Conservation (phyloP, 768 basidiomycete genomes). For the Serendipita indica region DNA sequence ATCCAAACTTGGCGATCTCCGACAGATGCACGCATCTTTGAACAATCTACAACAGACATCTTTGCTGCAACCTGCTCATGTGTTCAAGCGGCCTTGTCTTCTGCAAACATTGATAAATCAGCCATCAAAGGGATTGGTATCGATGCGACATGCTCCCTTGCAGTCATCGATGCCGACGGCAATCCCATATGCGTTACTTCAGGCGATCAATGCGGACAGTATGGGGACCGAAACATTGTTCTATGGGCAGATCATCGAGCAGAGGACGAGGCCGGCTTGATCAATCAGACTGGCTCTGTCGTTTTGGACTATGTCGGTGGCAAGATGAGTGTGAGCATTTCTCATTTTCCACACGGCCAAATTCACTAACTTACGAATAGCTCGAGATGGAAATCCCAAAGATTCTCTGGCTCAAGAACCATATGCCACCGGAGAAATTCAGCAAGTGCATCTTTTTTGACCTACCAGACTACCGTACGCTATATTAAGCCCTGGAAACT, state of each 20-base stretch:
- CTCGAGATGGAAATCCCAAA: conserved; percentile 99
- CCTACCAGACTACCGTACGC: conserved; percentile 66
- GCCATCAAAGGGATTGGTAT: conserved; percentile 80
- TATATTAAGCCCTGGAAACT: background rate
- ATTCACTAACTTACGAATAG: conserved; percentile 27
- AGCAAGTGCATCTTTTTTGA: conserved; percentile 70
- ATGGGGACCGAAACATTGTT: conserved; percentile 71
- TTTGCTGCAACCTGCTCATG: conserved; percentile 56
- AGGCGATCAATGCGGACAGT: conserved; percentile 41
- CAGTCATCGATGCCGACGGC: conserved; percentile 57
- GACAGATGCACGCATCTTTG: conserved; percentile 81
- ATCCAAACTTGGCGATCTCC: conserved; percentile 80
- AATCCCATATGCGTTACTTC: conserved; percentile 60
- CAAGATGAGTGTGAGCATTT: conserved; percentile 74
- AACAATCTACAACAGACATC: conserved; percentile 85
- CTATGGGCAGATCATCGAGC: conserved; percentile 98
- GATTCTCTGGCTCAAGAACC: conserved; percentile 86
- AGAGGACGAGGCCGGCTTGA: conserved; percentile 75
- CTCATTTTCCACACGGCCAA: background rate
- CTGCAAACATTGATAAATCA: conserved; percentile 28
- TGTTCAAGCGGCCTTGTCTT: conserved; percentile 45
- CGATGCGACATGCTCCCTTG: conserved; percentile 93
- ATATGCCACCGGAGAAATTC: conserved; percentile 64
- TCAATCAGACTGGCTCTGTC: conserved; percentile 70
- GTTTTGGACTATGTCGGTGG: conserved; percentile 94